Conservation (phyloP, 208 protist genomes). For the Tritrichomonas foetus region DNA sequence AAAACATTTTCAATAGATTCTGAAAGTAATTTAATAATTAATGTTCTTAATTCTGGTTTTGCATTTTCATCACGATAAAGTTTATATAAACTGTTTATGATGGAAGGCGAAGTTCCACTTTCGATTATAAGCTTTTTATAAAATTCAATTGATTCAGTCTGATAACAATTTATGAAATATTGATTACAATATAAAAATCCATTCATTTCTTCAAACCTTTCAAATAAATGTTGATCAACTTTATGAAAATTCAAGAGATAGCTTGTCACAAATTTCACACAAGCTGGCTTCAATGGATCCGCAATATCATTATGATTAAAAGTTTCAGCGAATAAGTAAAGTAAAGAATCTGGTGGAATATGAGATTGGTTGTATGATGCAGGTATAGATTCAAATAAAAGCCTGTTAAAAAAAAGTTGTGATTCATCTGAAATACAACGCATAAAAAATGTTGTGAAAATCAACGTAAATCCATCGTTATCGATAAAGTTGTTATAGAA, state of each 20-base stretch:
- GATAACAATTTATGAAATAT: not conserved
- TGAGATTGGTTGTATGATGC: not conserved
- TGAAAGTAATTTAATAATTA: not conserved
- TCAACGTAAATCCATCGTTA: conserved; percentile 7
- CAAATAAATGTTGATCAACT: not conserved
- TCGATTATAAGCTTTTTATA: not conserved
- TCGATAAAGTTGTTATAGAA: not conserved
- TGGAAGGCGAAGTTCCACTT: no score
- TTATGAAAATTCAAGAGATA: not conserved
- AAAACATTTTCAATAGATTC: not conserved
- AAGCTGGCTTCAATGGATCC: not conserved
- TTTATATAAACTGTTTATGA: not conserved
- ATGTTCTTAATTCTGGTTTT: not conserved
- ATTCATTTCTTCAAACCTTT: not conserved
- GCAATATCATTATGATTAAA: not conserved
- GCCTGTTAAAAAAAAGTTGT: not conserved
- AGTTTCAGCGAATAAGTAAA: not conserved
- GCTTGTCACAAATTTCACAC: not conserved
- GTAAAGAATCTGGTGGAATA: not conserved
- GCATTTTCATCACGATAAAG: not conserved
- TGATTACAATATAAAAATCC: not conserved
- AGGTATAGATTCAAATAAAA: not conserved
- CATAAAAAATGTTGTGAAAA: not conserved
- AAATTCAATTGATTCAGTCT: not conserved
- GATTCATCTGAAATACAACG: not conserved